Evolutionary conservation across 257 asterid genomes (phyloP), one percentile per base, ranked within the genome.

Genomic region (Rhazya stricta): DNA sequence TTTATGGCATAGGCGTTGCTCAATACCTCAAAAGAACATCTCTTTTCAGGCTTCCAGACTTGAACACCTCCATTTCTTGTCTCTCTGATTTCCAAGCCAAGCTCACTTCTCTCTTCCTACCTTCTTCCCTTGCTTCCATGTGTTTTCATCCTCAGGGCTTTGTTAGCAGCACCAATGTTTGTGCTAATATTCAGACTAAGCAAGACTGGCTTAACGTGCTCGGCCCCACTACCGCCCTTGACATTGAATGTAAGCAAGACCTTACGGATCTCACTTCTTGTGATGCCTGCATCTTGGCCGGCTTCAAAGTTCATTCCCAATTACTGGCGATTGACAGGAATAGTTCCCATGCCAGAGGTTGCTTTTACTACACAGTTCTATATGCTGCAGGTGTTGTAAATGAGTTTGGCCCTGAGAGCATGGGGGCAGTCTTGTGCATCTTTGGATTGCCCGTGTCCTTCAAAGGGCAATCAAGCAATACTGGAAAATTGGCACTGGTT

Each of bases 311-410:
- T 46, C 93, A 82, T 61, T 77, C 91, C 6, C 70, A 54, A 23
- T 58, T 90, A 81, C 76, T 86, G 0, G 83, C 72, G 0, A 1
- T 75, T 13, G 96, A 90, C 56, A 84, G 85, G 2, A 74, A 90
- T 27, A 58, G 4, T 23, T 79, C 88, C 12, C 90, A 83, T 54
- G 75, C 87, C 5, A 80, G 27, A 32, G 92, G 90, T 9, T 90
- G 96, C 65, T 88, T 86, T 73, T 54, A 81, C 79, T 90, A 81
- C 82, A 81, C 91, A 1, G 62, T 86, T 42, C 48, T 88, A 11
- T 90, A 88, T 58, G 96, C 93, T 48, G 96, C 91, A 1, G 93
- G 88, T 6, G 11, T 88, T 0, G 91, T 77, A 19, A 85, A 88
- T 41, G 76, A 79, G 76, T 62, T 83, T 6, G 93, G 96, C 65